These are phyloP conservation scores for Terana coerulea DNA, from an alignment of 768 basidiomycete species.

Conservation along the genomic window DNA sequence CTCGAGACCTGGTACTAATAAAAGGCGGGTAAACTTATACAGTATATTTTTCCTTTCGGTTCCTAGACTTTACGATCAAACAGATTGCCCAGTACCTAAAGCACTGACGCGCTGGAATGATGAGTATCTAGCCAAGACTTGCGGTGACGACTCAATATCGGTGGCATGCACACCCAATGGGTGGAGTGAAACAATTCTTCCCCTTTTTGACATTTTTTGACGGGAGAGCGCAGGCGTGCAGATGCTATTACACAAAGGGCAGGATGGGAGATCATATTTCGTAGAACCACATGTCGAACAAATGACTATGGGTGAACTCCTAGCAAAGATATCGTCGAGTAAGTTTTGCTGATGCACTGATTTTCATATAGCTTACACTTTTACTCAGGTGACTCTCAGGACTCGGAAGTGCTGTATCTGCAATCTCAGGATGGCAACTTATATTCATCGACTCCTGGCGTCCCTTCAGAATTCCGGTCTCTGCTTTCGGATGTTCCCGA, in stretches of 20 bases:
- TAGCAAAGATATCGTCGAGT: constrained; percentile 41
- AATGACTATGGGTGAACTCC: constrained; percentile 60
- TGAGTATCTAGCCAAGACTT: constrained; percentile 51
- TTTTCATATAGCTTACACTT: constrained; percentile 3
- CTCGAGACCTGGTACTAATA: constrained; percentile 70
- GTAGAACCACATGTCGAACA: constrained; percentile 66
- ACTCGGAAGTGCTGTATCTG: constrained; percentile 57
- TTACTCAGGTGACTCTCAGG: constrained; percentile 13
- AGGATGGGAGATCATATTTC: constrained; percentile 62
- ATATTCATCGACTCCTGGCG: constrained; percentile 41
- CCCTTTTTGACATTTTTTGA: constrained; percentile 11
- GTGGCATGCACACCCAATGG: constrained; percentile 85
- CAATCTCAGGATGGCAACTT: constrained; percentile 94
- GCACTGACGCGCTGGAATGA: constrained; percentile 56
- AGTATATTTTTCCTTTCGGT: background rate
- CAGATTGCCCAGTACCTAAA: constrained; percentile 50
- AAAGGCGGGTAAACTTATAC: constrained; percentile 44
- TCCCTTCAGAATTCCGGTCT: constrained; percentile 56
- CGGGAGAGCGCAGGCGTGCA: constrained; percentile 49
- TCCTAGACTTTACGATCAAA: background rate
- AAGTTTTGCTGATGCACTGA: constrained; percentile 6
- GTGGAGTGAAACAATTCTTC: constrained; percentile 36
- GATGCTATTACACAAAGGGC: constrained; percentile 62
- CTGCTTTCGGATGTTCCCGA: constrained; percentile 64
- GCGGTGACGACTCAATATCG: constrained; percentile 55